A percentile compares a stretch with the other conserved stretches of the same genome.
These are phyloP conservation scores for Claviceps monticola DNA, from an alignment of 2,329 filamentous ascomycete species.

Conservation along the genomic window DNA sequence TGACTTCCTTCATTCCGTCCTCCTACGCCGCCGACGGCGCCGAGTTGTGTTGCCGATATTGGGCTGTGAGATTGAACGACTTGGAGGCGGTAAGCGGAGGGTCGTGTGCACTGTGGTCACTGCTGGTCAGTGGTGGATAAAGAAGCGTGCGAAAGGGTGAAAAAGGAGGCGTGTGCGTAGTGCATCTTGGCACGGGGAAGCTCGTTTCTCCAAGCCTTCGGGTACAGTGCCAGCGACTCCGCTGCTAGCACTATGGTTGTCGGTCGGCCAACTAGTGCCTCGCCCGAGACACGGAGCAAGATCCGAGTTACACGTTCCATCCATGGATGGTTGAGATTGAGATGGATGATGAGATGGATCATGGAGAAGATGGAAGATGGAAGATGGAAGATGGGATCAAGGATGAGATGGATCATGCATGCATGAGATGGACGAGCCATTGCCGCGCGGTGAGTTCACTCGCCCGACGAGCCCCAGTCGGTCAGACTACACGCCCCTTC, in stretches of 20 bases:
- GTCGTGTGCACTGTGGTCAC: not conserved
- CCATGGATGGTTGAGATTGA: not conserved
- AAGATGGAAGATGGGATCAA: not conserved
- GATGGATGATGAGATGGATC: not conserved
- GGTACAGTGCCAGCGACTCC: not conserved
- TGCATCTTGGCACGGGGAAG: not conserved
- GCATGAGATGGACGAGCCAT: not conserved
- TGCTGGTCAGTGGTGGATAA: not conserved
- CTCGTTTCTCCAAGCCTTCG: not conserved
- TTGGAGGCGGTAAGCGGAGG: not conserved
- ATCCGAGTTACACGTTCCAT: not conserved
- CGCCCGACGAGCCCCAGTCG: conserved; percentile 1
- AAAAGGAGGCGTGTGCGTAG: not conserved
- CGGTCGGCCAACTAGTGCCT: not conserved
- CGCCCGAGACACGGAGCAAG: not conserved
- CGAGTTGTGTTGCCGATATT: not conserved
- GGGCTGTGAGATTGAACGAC: not conserved
- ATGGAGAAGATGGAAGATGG: not conserved
- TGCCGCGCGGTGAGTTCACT: not conserved
- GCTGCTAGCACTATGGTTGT: not conserved
- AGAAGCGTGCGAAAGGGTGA: not conserved
- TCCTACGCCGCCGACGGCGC: not conserved
- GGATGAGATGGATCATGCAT: not conserved
- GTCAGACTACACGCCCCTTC: conserved; percentile 1
- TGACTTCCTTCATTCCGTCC: not conserved